phyloP scores from a whole-genome alignment of 1,284 basidiomycete genomes.

The Stereum hirsutum region DNA sequence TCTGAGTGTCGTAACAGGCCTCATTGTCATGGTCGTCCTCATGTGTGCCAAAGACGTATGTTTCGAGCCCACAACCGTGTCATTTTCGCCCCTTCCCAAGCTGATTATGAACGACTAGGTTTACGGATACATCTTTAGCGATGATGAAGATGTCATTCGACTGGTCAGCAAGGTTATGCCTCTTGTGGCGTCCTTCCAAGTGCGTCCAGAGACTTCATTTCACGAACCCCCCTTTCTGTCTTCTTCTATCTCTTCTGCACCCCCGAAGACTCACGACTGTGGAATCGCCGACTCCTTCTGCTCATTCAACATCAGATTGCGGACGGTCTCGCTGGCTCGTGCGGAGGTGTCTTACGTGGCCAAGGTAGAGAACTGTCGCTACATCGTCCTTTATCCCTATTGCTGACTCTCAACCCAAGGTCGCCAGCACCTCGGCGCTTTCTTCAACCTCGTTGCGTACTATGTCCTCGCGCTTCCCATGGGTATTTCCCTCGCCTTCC shows the following conservation, averaged over 20 bases:
- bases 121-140: constrained; percentile 64
- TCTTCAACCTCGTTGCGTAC: constrained; percentile 71
- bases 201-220: constrained; percentile 15
- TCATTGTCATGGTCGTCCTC: constrained; percentile 48
- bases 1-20: constrained; percentile 51
- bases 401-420: constrained; percentile 27
- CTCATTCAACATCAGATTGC: too few species aligned
- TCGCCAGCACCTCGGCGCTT: constrained; percentile 64
- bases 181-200: constrained; percentile 73
- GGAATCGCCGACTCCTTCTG: not conserved
- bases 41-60: constrained; percentile 40
- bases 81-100: too few species aligned
- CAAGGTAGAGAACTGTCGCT: constrained; percentile 33
- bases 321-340: constrained; percentile 66
- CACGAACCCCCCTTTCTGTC: not conserved
- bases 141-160: constrained; percentile 48
- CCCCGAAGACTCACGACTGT: too few species aligned
- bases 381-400: not conserved
- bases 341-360: constrained; percentile 62
- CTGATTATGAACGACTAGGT: constrained; percentile 25
- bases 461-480: constrained; percentile 67
- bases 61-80: too few species aligned
- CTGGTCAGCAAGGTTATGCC: constrained; percentile 71
- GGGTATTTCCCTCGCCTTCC: constrained; percentile 62
- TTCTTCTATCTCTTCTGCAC: not conserved